Base-by-base conservation (phyloP, 2,329 filamentous ascomycete genomes). In the Hirsutella minnesotensis region DNA sequence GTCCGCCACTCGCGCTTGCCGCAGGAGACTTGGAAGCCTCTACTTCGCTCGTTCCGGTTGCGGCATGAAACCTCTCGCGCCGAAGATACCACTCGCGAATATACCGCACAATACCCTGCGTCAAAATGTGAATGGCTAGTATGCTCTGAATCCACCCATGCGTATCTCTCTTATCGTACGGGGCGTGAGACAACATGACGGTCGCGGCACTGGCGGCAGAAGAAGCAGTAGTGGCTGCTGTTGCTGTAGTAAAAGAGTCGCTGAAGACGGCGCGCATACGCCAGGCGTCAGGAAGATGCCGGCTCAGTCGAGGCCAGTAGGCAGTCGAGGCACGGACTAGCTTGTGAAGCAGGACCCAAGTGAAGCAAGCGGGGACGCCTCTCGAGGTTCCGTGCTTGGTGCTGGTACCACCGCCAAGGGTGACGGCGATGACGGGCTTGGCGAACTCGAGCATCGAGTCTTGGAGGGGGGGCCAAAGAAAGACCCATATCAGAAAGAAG, bases 391-490 rank as follows among this genome's bases (percentile, higher is more conserved):
- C 79, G 46, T 81, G 76, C 51, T 73, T 75, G 8, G 79, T 77
- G 49, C 75, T 79, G 8, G 79, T 83, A 46, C 87, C 87, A 46
- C 88, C 89, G 48, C 89, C 89, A 10, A 95, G 69, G 1, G 88
- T 94, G 45, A 95, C 79, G 45, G 89, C 89, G 56, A 95, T 94
- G 57, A 95, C 87, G 45, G 90, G 86, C 63, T 95, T 90, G 46
- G 89, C 87, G 41, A 95, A 74, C 59, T 95, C 89, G 52, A 95
- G 72, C 45, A 90, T 83, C 56, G 94, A 82, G 57, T 86, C 86
- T 59, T 95, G 89, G 49, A 90, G 77, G 45, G 87, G 86, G 27
- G 81, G 80, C 85, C 85, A 94, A 47, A 94, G 73, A 52, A 92
- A 85, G 38, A 94, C 70, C 86, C 88, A 95, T 48, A 92, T 70